Conservation (phyloP, 1,139 yeast genomes). For the Yamadazyma kanchanaburiensis region DNA sequence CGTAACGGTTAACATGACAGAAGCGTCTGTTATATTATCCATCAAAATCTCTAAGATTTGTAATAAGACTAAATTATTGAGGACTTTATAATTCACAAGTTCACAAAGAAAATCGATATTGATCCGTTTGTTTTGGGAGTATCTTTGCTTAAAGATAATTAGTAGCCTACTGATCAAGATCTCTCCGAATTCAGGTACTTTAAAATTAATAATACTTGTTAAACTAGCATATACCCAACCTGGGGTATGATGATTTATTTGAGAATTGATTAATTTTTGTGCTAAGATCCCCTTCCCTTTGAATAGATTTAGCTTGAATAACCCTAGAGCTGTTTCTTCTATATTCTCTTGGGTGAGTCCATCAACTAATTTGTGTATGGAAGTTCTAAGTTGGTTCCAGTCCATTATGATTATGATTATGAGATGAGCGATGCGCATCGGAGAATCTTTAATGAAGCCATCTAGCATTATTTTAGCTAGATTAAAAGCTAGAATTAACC, state of each 20-base stretch:
- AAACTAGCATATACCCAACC: slow-evolving; percentile 58
- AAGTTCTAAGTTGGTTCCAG: slow-evolving; percentile 55
- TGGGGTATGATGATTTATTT: slow-evolving; percentile 33
- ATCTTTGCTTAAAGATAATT: slow-evolving; percentile 57
- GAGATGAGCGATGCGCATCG: slow-evolving; percentile 7
- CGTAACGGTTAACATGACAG: slow-evolving; percentile 21
- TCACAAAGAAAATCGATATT: slow-evolving; percentile 56
- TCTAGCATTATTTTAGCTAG: neutral
- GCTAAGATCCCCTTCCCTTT: slow-evolving; percentile 63
- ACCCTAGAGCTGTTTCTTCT: slow-evolving; percentile 40
- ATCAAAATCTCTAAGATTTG: slow-evolving; percentile 64
- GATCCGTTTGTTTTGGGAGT: slow-evolving; percentile 43
- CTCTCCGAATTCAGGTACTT: slow-evolving; percentile 69
- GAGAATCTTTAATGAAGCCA: slow-evolving; percentile 1
- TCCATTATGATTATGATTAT: slow-evolving; percentile 9
- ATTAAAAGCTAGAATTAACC: neutral
- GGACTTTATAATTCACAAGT: slow-evolving; percentile 61
- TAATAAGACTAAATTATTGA: slow-evolving; percentile 59
- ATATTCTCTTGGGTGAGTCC: slow-evolving; percentile 47
- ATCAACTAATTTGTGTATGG: slow-evolving; percentile 47
- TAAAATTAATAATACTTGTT: slow-evolving; percentile 59
- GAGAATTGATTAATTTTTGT: slow-evolving; percentile 56
- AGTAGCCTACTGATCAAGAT: slow-evolving; percentile 53
- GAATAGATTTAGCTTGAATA: slow-evolving; percentile 53
- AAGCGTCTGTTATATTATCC: slow-evolving; percentile 48